Conservation (phyloP, 2,329 filamentous ascomycete species). For the Apiospora rasikravindrae region DNA sequence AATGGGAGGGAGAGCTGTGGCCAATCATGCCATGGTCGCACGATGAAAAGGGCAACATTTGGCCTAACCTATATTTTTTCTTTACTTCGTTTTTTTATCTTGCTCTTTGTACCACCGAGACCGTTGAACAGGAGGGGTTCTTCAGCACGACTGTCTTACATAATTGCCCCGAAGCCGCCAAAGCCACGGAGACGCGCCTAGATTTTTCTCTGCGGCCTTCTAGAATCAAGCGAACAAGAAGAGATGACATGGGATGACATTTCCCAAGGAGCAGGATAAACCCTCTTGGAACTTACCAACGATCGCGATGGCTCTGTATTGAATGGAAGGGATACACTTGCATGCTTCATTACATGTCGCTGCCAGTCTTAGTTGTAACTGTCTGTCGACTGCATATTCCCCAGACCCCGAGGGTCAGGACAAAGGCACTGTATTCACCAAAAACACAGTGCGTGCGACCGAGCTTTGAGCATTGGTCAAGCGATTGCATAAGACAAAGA, state of each 20-base stretch:
- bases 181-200: neutral
- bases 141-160: neutral
- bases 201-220: neutral
- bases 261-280: neutral
- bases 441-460: conserved; percentile 12
- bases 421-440: neutral
- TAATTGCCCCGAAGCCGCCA: neutral
- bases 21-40: conserved; percentile 14
- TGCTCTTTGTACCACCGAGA: neutral
- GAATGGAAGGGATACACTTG: neutral
- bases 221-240: no score
- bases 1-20: neutral
- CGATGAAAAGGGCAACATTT: neutral
- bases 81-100: neutral
- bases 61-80: neutral
- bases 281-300: neutral
- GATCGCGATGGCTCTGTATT: neutral
- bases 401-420: neutral
- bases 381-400: no score
- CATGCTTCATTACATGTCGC: neutral
- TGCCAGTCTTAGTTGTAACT: neutral
- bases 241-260: neutral
- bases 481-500: conserved; percentile 16
- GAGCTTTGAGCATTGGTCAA: neutral
- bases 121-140: conserved; percentile 16